phyloP scores from a whole-genome alignment of 345 rosid species.

The Salix purpurea region DNA sequence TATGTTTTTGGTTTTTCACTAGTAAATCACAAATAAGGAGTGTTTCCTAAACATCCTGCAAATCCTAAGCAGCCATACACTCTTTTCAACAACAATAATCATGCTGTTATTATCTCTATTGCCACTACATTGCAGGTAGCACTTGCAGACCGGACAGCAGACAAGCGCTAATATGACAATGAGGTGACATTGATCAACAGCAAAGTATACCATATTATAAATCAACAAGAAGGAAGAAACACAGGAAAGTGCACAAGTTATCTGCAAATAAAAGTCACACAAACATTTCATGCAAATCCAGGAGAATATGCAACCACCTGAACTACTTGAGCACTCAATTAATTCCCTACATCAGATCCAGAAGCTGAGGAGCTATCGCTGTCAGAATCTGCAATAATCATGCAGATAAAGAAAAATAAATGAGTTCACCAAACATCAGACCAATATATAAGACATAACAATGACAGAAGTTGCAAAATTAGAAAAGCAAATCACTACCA shows the following conservation, averaged over 20 bases:
- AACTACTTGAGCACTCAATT: constrained; percentile 28
- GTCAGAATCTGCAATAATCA: constrained; percentile 69
- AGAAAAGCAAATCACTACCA: constrained; percentile 41
- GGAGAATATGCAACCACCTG: constrained; percentile 20
- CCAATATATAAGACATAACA: neutral
- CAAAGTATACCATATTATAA: neutral
- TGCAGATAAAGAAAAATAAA: constrained; percentile 2
- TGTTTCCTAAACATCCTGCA: neutral
- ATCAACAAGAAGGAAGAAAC: neutral
- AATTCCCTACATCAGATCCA: constrained; percentile 70
- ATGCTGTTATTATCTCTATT: neutral
- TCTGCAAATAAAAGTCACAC: neutral
- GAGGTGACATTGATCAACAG: neutral
- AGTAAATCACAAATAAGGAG: neutral
- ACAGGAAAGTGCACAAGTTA: neutral
- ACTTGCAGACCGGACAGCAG: neutral
- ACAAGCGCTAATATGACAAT: neutral
- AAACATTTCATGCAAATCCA: neutral
- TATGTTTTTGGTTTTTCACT: neutral
- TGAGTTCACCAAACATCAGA: neutral
- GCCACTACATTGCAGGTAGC: neutral
- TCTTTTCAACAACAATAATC: neutral
- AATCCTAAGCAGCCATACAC: neutral
- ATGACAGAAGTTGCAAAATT: neutral
- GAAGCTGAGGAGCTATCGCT: constrained; percentile 85